These are phyloP conservation scores for Suaeda aralocaspica DNA, from an alignment of 148 eudicot genomes.

Conservation along the genomic window DNA sequence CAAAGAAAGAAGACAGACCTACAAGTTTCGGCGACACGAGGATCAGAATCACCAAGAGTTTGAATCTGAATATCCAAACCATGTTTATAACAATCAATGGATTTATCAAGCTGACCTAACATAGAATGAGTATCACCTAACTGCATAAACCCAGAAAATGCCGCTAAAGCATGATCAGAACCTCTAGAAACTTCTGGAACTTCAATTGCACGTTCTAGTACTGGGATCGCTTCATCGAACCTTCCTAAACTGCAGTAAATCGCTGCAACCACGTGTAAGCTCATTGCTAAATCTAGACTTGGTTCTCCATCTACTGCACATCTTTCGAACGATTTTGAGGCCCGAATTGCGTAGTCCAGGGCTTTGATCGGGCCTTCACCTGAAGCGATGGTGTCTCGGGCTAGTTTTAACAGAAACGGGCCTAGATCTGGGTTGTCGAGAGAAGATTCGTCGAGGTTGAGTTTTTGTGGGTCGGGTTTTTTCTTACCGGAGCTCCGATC, in stretches of 20 bases:
- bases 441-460: constrained; percentile 55
- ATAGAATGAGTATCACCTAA: constrained; percentile 89
- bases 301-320: constrained; percentile 70
- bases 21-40: constrained; percentile 96
- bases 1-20: constrained; percentile 35
- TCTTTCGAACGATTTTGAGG: constrained; percentile 75
- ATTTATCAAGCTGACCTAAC: constrained; percentile 82
- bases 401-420: constrained; percentile 76
- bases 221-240: constrained; percentile 84
- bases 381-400: constrained; percentile 77
- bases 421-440: constrained; percentile 98
- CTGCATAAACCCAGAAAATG: constrained; percentile 95
- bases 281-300: constrained; percentile 81
- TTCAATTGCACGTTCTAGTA: constrained; percentile 66
- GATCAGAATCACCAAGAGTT: constrained; percentile 84
- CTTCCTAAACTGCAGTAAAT: constrained; percentile 83
- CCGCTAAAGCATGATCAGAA: constrained; percentile 83
- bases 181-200: constrained; percentile 66
- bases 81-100: constrained; percentile 67
- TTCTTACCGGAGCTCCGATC: constrained; percentile 75
- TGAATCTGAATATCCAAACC: constrained; percentile 87
- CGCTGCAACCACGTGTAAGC: constrained; percentile 85
- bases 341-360: constrained; percentile 71
- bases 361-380: constrained; percentile 89
- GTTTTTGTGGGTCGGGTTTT: constrained; percentile 28